Conservation (phyloP, 2,329 filamentous ascomycete genomes). For the Beauveria australis region DNA sequence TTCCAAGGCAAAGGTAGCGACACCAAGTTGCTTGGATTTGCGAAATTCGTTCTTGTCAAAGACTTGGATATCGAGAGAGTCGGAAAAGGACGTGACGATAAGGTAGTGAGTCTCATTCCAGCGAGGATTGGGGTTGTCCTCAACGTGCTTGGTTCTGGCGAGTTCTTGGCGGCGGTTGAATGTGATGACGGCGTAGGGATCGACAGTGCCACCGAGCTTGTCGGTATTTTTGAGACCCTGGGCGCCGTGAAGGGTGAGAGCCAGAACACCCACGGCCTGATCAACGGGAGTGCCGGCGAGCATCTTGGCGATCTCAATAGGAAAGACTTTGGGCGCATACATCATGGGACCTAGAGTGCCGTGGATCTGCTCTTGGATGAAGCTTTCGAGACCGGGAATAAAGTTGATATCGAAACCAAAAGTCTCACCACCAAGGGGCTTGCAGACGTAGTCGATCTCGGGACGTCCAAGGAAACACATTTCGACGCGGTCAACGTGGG, state of each 20-base stretch:
- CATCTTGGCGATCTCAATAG: constrained; percentile 98
- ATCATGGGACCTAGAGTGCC: constrained; percentile 92
- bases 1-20: constrained; percentile 78
- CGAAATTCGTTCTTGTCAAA: constrained; percentile 94
- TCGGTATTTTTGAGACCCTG: constrained; percentile 91
- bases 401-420: constrained; percentile 99
- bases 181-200: constrained; percentile 81
- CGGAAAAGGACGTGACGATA: constrained; percentile 84
- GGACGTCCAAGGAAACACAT: constrained; percentile 90
- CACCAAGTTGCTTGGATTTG: constrained; percentile 92
- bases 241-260: constrained; percentile 83
- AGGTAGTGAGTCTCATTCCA: constrained; percentile 98
- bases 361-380: constrained; percentile 95
- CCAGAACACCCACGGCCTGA: constrained; percentile 89
- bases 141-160: constrained; percentile 79
- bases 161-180: constrained; percentile 76
- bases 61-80: constrained; percentile 74
- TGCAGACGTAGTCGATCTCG: constrained; percentile 93
- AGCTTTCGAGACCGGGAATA: constrained; percentile 85
- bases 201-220: constrained; percentile 83
- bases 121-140: constrained; percentile 75
- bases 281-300: constrained; percentile 88
- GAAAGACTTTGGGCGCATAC: constrained; percentile 96
- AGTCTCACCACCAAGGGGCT: constrained; percentile 88
- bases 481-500: constrained; percentile 88